phyloP scores from a whole-genome alignment of 805 yeast species.

The Sungouiozyma intestinalis region DNA sequence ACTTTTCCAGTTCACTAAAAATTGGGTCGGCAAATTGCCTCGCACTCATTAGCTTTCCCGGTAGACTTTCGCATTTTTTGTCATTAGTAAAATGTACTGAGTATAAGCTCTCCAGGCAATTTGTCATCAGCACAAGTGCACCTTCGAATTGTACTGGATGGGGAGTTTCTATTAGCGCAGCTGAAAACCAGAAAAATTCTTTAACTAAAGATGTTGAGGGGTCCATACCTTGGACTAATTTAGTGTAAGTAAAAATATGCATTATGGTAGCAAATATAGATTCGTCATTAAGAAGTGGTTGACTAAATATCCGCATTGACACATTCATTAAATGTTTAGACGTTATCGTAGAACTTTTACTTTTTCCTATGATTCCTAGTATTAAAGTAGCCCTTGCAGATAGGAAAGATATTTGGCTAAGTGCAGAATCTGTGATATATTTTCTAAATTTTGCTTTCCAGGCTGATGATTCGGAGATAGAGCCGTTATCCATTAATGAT shows the following conservation, averaged over 20 bases:
- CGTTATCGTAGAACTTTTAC: constrained; percentile 48
- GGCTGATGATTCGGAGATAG: constrained; percentile 35
- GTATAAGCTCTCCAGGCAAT: constrained; percentile 22
- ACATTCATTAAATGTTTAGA: constrained; percentile 23
- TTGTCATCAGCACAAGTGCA: constrained; percentile 30
- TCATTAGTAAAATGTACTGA: constrained; percentile 20
- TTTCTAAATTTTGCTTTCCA: constrained; percentile 60
- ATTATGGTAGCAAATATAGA: constrained; percentile 24
- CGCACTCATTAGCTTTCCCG: constrained; percentile 22
- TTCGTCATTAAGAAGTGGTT: constrained; percentile 23
- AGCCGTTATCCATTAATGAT: constrained; percentile 38
- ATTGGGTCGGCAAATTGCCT: constrained; percentile 32
- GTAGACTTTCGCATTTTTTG: constrained; percentile 20
- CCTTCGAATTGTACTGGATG: constrained; percentile 29
- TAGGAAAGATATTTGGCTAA: constrained; percentile 41
- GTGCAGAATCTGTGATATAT: constrained; percentile 48
- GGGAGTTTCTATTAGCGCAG: constrained; percentile 23
- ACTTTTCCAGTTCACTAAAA: constrained; percentile 35
- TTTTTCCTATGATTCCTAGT: constrained; percentile 53
- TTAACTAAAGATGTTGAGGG: constrained; percentile 20
- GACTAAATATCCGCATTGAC: constrained; percentile 26
- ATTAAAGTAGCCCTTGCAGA: constrained; percentile 57
- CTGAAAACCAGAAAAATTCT: constrained; percentile 30
- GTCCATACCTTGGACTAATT: constrained; percentile 29
- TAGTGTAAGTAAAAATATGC: constrained; percentile 29